Conservation (phyloP, 2,329 filamentous ascomycete genomes). For the Fusarium concolor region DNA sequence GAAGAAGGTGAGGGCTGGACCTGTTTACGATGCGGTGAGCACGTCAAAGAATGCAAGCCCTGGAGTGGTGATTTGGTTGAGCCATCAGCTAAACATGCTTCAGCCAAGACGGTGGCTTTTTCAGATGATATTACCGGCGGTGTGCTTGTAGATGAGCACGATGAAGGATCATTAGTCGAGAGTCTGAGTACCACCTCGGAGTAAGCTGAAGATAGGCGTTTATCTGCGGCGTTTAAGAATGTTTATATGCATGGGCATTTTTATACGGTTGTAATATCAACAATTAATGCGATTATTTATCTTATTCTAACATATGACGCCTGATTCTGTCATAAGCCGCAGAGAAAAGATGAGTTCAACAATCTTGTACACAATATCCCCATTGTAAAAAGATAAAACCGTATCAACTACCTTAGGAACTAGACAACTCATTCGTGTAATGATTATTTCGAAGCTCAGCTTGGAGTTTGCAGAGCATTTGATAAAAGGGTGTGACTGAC, state of each 20-base stretch:
- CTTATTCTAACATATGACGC: not conserved
- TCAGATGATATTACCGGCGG: conserved; percentile 63
- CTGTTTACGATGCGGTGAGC: conserved; percentile 87
- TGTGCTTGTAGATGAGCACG: conserved; percentile 47
- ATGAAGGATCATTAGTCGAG: conserved; percentile 39
- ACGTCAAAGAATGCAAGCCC: conserved; percentile 86
- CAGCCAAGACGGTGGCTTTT: conserved; percentile 71
- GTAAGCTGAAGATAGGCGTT: not conserved
- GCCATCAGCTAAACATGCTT: conserved; percentile 56
- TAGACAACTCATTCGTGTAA: no score
- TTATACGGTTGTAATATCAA: conserved; percentile 30
- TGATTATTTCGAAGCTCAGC: not conserved
- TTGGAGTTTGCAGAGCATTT: not conserved
- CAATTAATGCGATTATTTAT: not conserved
- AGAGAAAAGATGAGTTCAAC: not conserved
- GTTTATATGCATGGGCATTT: not conserved
- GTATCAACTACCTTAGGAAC: no score
- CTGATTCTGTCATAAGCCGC: not conserved
- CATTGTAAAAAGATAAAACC: no score
- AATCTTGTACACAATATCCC: no score
- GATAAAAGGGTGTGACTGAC: not conserved
- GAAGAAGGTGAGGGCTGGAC: conserved; percentile 96
- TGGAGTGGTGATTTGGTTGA: conserved; percentile 92
- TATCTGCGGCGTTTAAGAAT: not conserved
- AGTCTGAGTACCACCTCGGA: conserved; percentile 42